These are phyloP conservation scores for Madurella mycetomatis DNA, from an alignment of 2,329 filamentous ascomycete species.

Conservation along the genomic window DNA sequence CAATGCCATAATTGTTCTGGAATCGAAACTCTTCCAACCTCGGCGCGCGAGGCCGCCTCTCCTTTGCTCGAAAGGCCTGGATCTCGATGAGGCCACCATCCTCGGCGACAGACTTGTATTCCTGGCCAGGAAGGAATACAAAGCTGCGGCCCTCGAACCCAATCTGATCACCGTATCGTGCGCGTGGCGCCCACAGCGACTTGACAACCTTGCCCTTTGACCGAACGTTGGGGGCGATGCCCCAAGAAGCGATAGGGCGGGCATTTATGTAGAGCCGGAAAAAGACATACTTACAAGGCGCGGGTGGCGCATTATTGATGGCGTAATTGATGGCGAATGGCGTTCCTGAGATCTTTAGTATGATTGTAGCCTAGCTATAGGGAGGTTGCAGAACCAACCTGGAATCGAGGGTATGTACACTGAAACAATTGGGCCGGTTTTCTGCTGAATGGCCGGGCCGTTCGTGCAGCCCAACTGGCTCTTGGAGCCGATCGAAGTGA, in stretches of 20 bases:
- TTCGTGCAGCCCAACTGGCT: not conserved
- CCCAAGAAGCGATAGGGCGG: conserved; percentile 49
- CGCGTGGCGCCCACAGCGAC: conserved; percentile 46
- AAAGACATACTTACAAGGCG: conserved; percentile 41
- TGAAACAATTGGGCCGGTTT: conserved; percentile 41
- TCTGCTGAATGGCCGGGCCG: conserved; percentile 17
- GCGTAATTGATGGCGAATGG: conserved; percentile 51
- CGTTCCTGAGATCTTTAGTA: conserved; percentile 35
- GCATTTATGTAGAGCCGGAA: conserved; percentile 56
- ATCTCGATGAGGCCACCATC: conserved; percentile 55
- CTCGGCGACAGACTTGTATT: conserved; percentile 39
- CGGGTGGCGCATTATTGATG: conserved; percentile 33
- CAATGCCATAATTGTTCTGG: conserved; percentile 49
- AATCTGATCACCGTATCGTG: conserved; percentile 37
- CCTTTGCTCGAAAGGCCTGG: conserved; percentile 48
- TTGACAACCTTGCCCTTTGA: conserved; percentile 39
- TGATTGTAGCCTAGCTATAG: not conserved
- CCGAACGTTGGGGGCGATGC: conserved; percentile 38
- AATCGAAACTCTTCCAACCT: conserved; percentile 41
- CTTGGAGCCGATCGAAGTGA: not conserved
- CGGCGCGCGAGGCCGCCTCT: conserved; percentile 40
- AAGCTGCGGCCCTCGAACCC: conserved; percentile 50
- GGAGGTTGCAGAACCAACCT: conserved; percentile 37
- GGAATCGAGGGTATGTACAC: conserved; percentile 54
- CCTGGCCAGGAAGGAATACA: conserved; percentile 40